phyloP scores from a whole-genome alignment of 352 stramenopile species.

The Peronospora farinosa region DNA sequence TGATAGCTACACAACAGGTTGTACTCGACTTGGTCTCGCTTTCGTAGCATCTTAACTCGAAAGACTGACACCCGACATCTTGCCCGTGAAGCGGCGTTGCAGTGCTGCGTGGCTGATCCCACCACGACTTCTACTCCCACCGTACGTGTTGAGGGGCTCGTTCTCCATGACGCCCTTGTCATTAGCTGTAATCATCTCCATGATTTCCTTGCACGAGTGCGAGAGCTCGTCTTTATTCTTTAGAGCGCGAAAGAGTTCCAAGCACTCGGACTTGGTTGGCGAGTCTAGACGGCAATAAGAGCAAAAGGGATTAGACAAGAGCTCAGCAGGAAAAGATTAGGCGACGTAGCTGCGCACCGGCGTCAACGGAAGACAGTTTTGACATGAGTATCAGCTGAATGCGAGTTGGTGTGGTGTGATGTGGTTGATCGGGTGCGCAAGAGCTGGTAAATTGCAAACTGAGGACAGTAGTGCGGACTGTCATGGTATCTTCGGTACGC shows the following conservation, averaged over 20 bases:
- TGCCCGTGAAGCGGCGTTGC: constrained; percentile 75
- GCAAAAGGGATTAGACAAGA: background rate
- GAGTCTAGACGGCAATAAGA: constrained; percentile 15
- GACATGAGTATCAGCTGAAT: constrained; percentile 14
- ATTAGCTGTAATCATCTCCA: constrained; percentile 57
- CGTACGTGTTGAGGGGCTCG: constrained; percentile 55
- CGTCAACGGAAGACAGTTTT: constrained; percentile 37
- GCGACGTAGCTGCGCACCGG: constrained; percentile 18
- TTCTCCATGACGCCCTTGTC: constrained; percentile 68
- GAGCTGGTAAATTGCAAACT: constrained; percentile 30
- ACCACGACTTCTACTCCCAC: constrained; percentile 48
- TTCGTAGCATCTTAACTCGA: constrained; percentile 26
- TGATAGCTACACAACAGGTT: too few relatives aligned
- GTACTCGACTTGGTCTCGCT: constrained; percentile 5
- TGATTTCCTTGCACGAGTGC: constrained; percentile 64
- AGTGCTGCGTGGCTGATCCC: constrained; percentile 70
- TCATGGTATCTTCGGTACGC: too few relatives aligned
- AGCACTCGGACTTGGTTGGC: constrained; percentile 44
- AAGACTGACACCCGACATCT: constrained; percentile 68
- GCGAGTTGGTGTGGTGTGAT: background rate
- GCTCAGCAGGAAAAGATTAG: background rate
- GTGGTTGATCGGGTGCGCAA: constrained; percentile 12
- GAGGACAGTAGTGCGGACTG: background rate
- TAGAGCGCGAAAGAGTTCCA: constrained; percentile 61
- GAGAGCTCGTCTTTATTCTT: constrained; percentile 83